Conservation (phyloP, 768 basidiomycete species). For the Lactarius trivialis region DNA sequence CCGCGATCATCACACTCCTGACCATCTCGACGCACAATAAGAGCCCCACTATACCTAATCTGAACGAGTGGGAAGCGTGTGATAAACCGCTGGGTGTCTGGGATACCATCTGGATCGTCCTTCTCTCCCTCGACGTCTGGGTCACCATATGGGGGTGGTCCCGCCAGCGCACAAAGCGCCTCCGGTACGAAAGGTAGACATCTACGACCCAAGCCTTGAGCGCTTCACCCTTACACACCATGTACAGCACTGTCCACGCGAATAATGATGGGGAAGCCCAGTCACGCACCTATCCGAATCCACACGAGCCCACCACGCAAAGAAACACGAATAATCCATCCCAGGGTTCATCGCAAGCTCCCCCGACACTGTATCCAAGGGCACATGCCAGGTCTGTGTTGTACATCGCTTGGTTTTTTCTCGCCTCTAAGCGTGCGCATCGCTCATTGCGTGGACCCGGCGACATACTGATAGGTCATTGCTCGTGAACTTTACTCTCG, state of each 20-base stretch:
- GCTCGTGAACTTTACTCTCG: slow-evolving; percentile 58
- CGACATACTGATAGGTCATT: slow-evolving; percentile 42
- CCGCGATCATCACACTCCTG: slow-evolving; percentile 45
- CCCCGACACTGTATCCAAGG: slow-evolving; percentile 18
- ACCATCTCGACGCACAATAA: slow-evolving; percentile 40
- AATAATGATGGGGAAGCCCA: slow-evolving; percentile 2
- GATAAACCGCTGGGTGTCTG: slow-evolving; percentile 59
- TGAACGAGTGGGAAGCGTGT: slow-evolving; percentile 58
- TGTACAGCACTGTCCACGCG: slow-evolving; percentile 1
- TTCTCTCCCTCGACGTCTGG: slow-evolving; percentile 42
- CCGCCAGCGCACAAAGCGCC: slow-evolving; percentile 25
- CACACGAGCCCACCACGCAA: neutral
- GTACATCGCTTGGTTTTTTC: neutral
- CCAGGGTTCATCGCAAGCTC: neutral
- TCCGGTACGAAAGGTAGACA: slow-evolving; percentile 20
- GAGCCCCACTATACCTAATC: slow-evolving; percentile 37
- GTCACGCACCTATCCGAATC: neutral
- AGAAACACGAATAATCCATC: neutral
- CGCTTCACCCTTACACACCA: neutral
- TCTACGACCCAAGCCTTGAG: neutral
- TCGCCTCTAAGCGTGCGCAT: neutral
- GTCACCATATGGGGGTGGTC: slow-evolving; percentile 54
- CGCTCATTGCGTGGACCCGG: neutral
- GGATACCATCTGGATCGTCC: slow-evolving; percentile 58
- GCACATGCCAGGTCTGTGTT: slow-evolving; percentile 15